Conservation (phyloP, 495 filamentous ascomycete genomes). For the Aspergillus baeticus region DNA sequence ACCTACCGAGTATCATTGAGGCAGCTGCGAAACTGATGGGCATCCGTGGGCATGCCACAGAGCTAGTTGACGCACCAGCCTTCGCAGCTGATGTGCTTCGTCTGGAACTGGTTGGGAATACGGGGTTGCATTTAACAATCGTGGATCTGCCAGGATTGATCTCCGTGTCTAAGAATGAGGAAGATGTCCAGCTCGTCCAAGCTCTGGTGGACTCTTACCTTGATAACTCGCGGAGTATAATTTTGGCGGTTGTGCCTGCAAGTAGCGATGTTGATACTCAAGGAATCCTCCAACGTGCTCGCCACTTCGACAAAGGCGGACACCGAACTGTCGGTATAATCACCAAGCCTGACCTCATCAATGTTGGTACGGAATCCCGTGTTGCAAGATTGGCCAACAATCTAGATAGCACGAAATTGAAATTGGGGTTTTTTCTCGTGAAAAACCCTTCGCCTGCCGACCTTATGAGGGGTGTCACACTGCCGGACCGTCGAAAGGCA, state of each 20-base stretch:
- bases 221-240: constrained; percentile 31
- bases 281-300: constrained; percentile 43
- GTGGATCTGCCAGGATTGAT: constrained; percentile 55
- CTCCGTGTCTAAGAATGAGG: constrained; percentile 26
- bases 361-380: constrained; percentile 25
- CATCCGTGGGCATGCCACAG: constrained; percentile 23
- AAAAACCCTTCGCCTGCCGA: constrained; percentile 37
- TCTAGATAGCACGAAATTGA: constrained; percentile 40
- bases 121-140: constrained; percentile 51
- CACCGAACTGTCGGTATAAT: constrained; percentile 55
- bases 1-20: constrained; percentile 44
- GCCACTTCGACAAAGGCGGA: constrained; percentile 42
- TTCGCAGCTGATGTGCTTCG: constrained; percentile 52
- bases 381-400: constrained; percentile 39
- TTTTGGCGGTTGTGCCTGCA: constrained; percentile 43
- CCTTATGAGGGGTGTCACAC: constrained; percentile 11
- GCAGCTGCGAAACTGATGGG: constrained; percentile 41
- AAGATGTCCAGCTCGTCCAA: constrained; percentile 28
- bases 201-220: constrained; percentile 33
- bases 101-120: constrained; percentile 49
- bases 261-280: constrained; percentile 53
- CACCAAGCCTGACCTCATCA: constrained; percentile 51
- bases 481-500: constrained; percentile 1
- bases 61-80: constrained; percentile 21
- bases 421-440: constrained; percentile 45